These are phyloP conservation scores for Takakia lepidozioides DNA, from an alignment of 225 moss, liverwort and hornwort species.

Conservation along the genomic window DNA sequence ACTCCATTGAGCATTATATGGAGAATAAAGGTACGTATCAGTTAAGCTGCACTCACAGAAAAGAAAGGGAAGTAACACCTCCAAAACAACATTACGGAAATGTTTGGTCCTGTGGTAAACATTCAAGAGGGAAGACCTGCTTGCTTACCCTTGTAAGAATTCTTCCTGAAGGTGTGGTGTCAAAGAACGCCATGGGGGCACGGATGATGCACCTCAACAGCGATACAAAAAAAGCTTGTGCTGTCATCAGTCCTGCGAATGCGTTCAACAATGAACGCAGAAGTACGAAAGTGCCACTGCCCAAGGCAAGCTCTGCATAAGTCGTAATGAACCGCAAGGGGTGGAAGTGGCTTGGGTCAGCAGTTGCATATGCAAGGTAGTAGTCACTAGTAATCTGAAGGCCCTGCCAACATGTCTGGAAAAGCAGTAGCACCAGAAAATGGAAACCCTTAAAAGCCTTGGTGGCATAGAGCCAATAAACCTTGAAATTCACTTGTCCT, in stretches of 20 bases:
- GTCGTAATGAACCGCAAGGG: constrained; percentile 27
- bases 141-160: constrained; percentile 57
- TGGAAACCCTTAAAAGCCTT: constrained; percentile 28
- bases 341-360: constrained; percentile 18
- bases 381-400: constrained; percentile 43
- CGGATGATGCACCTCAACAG: constrained; percentile 36
- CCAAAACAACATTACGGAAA: too few relatives aligned
- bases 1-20: too few relatives aligned
- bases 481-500: constrained; percentile 24
- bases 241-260: constrained; percentile 34
- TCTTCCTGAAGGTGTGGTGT: constrained; percentile 49
- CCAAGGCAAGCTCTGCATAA: constrained; percentile 40
- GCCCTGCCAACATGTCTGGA: constrained; percentile 36
- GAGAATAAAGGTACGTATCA: too few relatives aligned
- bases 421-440: constrained; percentile 19
- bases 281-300: constrained; percentile 37
- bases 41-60: too few relatives aligned
- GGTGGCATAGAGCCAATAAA: constrained; percentile 44
- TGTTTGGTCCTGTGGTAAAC: too few relatives aligned
- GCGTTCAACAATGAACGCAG: constrained; percentile 30
- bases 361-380: constrained; percentile 37
- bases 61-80: too few relatives aligned
- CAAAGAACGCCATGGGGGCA: constrained; percentile 67
- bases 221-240: constrained; percentile 49
- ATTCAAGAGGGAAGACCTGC: too few relatives aligned